Base-by-base conservation (phyloP, 345 rosid species). In the Jatropha curcas region DNA sequence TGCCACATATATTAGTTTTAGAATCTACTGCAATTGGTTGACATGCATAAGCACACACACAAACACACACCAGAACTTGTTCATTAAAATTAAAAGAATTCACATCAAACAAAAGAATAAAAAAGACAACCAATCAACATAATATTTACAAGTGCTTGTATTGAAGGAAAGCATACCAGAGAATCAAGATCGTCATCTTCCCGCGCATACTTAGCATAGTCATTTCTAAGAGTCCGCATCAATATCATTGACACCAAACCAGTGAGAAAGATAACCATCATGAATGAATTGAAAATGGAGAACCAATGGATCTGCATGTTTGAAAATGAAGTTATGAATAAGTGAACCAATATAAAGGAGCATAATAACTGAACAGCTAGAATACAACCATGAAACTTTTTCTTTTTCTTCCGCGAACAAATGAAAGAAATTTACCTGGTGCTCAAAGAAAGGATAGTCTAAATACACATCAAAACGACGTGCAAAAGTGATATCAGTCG, bases 241-340 rank as follows among this genome's bases (percentile, higher is more conserved):
- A 93, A 80, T 82, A 93, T 93, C 98, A 93, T 91, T 43, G 98
- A 93, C 74, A 93, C 98, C 90, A 93, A 81, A 76, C 98, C 98
- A 73, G 98, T 91, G 77, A 93, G 92, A 80, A 93, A 91, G 82
- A 93, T 93, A 79, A 93, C 98, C 98, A 93, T 91, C 98, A 93
- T 93, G 85, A 91, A 93, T 30, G 98, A 93, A 82, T 93, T 93
- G 84, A 93, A 93, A 79, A 93, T 91, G 68, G 98, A 93, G 83
- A 93, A 91, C 98, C 98, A 93, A 71, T 93, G 98, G 78, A 93
- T 91, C 98, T 93, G 93, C 82, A 83, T 4, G 67, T 27, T 51
- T 30, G 65, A 37, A 60, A 27, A 61, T 17, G 43, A 72, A 73
- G 28, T 59, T n/a, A 59, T 31, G 51, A 17, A 3, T 16, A 61